These are phyloP conservation scores for Suillus tomentosus DNA, from an alignment of 768 basidiomycete species.

Conservation along the genomic window DNA sequence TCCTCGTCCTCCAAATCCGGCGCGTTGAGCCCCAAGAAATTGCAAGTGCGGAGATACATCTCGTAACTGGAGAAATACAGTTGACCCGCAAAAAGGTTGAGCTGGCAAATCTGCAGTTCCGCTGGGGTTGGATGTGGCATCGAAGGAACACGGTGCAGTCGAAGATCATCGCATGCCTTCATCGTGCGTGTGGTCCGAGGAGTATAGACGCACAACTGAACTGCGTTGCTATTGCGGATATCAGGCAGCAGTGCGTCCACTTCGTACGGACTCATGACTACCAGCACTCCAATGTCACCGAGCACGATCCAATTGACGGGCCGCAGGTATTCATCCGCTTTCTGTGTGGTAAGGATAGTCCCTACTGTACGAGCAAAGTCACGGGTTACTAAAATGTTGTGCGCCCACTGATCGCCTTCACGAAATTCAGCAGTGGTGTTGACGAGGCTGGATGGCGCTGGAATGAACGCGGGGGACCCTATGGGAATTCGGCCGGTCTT, in stretches of 20 bases:
- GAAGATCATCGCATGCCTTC: slow-evolving; percentile 39
- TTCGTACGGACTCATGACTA: slow-evolving; percentile 47
- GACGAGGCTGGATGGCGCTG: slow-evolving; percentile 16
- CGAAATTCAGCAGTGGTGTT: slow-evolving; percentile 12
- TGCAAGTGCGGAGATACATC: slow-evolving; percentile 30
- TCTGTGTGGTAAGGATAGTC: slow-evolving; percentile 9
- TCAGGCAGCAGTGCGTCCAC: slow-evolving; percentile 38
- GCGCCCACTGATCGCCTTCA: slow-evolving; percentile 28
- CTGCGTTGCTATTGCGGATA: slow-evolving; percentile 34
- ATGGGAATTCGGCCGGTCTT: slow-evolving; percentile 28
- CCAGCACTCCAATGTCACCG: slow-evolving; percentile 20
- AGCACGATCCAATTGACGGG: slow-evolving; percentile 34
- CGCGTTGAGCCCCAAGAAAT: slow-evolving; percentile 28
- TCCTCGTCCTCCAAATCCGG: slow-evolving; percentile 18
- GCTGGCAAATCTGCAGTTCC: slow-evolving; percentile 16
- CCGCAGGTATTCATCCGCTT: slow-evolving; percentile 24
- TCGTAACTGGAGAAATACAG: slow-evolving; percentile 32
- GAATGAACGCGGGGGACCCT: slow-evolving; percentile 24
- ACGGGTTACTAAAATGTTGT: slow-evolving; percentile 17
- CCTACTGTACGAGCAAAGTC: slow-evolving; percentile 23
- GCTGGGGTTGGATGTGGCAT: slow-evolving; percentile 4
- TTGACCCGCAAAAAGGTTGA: slow-evolving; percentile 36
- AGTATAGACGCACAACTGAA: slow-evolving; percentile 46
- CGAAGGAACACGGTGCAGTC: slow-evolving; percentile 16
- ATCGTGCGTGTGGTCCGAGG: slow-evolving; percentile 38